phyloP scores from a whole-genome alignment of 2,329 filamentous ascomycete genomes.

The Clonostachys rhizophaga region DNA sequence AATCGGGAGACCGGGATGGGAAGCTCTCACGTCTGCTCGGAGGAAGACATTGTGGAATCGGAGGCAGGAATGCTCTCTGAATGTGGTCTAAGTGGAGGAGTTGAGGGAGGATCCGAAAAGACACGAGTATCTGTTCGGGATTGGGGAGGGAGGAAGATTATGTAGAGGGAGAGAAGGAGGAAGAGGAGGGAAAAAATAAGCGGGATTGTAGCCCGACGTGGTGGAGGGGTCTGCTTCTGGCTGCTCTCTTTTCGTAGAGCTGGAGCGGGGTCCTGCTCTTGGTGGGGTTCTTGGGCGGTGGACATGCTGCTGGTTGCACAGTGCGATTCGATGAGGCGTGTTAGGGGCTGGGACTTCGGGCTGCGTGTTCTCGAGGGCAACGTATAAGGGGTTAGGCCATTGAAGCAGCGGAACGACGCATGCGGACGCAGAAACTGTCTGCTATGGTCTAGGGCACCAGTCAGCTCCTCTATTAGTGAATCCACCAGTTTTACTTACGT shows the following conservation, averaged over 20 bases:
- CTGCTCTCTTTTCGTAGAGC: constrained; percentile 5
- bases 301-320: constrained; percentile 15
- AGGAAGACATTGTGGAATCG: constrained; percentile 58
- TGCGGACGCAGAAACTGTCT: no score
- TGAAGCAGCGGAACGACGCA: no score
- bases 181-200: constrained; percentile 34
- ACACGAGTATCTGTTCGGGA: constrained; percentile 15
- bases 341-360: no score
- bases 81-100: constrained; percentile 16
- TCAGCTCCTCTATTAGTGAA: no score
- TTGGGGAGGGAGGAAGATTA: constrained; percentile 24
- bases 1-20: constrained; percentile 21
- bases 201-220: constrained; percentile 31
- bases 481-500: no score
- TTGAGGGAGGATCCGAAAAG: constrained; percentile 18
- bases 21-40: constrained; percentile 79
- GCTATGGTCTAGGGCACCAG: no score
- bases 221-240: not conserved
- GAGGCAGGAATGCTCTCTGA: constrained; percentile 2
- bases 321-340: constrained; percentile 2
- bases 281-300: constrained; percentile 16
- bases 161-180: constrained; percentile 26
- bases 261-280: constrained; percentile 24
- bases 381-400: no score
- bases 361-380: no score